phyloP scores from a whole-genome alignment of 2,329 filamentous ascomycete genomes.

The Talaromyces sp. region DNA sequence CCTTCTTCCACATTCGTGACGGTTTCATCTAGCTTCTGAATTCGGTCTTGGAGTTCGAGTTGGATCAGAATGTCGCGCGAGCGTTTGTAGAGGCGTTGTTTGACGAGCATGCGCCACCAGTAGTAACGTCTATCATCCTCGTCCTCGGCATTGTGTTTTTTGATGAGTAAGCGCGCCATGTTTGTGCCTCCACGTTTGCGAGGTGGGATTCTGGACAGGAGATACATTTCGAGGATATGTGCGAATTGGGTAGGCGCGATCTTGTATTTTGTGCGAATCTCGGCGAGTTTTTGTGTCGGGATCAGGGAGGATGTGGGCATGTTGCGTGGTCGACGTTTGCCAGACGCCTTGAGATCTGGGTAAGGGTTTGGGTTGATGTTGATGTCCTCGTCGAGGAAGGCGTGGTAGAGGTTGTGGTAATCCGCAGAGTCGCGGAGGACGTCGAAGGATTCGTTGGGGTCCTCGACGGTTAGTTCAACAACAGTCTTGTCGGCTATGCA shows the following conservation, averaged over 20 bases:
- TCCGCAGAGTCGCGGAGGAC: slow-evolving; percentile 62
- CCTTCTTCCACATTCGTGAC: slow-evolving; percentile 57
- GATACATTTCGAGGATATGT: slow-evolving; percentile 60
- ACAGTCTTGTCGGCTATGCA: slow-evolving; percentile 66
- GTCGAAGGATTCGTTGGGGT: slow-evolving; percentile 73
- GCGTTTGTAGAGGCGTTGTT: slow-evolving; percentile 60
- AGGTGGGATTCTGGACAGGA: slow-evolving; percentile 55
- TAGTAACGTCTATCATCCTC: slow-evolving; percentile 59
- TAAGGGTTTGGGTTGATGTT: slow-evolving; percentile 47
- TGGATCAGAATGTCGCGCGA: slow-evolving; percentile 59
- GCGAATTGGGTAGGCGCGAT: slow-evolving; percentile 61
- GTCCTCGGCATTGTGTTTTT: slow-evolving; percentile 46
- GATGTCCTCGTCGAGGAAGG: slow-evolving; percentile 48
- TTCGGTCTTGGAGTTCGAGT: slow-evolving; percentile 54
- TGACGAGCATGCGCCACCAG: slow-evolving; percentile 63
- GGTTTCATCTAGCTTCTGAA: slow-evolving; percentile 59
- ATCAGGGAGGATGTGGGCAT: slow-evolving; percentile 55
- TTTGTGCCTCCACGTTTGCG: slow-evolving; percentile 50
- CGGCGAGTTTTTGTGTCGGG: slow-evolving; percentile 47
- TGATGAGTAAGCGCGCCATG: slow-evolving; percentile 49
- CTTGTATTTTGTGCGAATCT: slow-evolving; percentile 53
- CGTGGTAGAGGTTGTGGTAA: slow-evolving; percentile 53
- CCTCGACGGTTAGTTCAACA: slow-evolving; percentile 85
- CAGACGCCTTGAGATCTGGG: slow-evolving; percentile 24
- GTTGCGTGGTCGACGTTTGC: slow-evolving; percentile 35